These are phyloP conservation scores for Boletus fagicola DNA, from an alignment of 768 basidiomycete species.

Conservation along the genomic window DNA sequence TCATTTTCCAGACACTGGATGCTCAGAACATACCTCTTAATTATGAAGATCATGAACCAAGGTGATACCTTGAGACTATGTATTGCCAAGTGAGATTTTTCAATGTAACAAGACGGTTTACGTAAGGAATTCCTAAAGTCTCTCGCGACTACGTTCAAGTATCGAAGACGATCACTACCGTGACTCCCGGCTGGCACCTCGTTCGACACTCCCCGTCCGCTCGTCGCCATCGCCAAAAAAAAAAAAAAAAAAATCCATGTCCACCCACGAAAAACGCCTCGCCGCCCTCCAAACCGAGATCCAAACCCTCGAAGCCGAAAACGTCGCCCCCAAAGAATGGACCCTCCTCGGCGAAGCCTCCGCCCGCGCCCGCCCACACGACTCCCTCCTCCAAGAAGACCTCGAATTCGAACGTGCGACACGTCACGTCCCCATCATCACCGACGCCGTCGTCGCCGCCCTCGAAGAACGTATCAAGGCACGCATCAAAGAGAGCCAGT, in stretches of 20 bases:
- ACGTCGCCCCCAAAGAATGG: constrained; percentile 90
- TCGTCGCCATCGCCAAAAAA: neutral
- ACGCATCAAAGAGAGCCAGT: constrained; percentile 79
- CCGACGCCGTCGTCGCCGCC: constrained; percentile 77
- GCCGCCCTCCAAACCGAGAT: constrained; percentile 77
- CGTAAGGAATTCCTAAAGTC: too few species aligned
- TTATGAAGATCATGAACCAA: neutral
- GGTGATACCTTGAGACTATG: too few species aligned
- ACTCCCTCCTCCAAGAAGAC: constrained; percentile 90
- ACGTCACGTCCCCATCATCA: constrained; percentile 85
- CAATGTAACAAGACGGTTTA: too few species aligned
- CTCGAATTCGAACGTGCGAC: constrained; percentile 90
- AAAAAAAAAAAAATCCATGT: neutral
- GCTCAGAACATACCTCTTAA: neutral
- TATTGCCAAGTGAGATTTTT: too few species aligned
- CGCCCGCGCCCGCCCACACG: constrained; percentile 79
- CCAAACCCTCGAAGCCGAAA: constrained; percentile 75
- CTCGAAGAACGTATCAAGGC: constrained; percentile 91
- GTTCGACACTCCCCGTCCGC: too few species aligned
- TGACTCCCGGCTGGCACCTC: too few species aligned
- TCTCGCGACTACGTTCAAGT: too few species aligned
- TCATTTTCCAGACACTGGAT: neutral
- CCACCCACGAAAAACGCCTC: constrained; percentile 70
- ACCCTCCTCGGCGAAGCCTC: constrained; percentile 88
- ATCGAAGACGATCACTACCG: too few species aligned